Base-by-base conservation (phyloP, 1,284 basidiomycete genomes). In the Neonothopanus nambi region DNA sequence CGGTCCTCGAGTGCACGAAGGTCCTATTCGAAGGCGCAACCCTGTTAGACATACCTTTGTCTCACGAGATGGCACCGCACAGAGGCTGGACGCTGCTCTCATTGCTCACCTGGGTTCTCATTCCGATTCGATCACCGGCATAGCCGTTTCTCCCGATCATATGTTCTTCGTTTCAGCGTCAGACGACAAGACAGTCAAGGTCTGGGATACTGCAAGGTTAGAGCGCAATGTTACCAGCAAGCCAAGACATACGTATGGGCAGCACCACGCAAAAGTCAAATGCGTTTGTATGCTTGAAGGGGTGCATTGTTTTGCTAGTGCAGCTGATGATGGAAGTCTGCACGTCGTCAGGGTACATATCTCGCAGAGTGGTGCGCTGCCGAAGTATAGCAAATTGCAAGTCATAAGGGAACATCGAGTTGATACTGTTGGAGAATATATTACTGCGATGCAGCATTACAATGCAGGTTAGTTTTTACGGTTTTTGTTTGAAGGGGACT, bases 71-170 rank as follows among this genome's bases (percentile, higher is more conserved):
- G 80, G 71, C 11, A 71, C 67, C 51, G 70, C 72, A 37, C 78
- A 80, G 35, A 84, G 80, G 35, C 75, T 81, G 5, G 91, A 93
- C 57, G 89, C 90, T 0, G 87, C 80, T 0, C 80, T 96, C 57
- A 84, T 97, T 47, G 87, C 90, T 0, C 89, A 96, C 67, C 79
- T 96, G n/a, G 81, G 82, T 18, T 92, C 93, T 8, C 95, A 98
- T 64, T 82, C 84, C 0, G 89, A 87, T 15, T 78, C 84, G 1
- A 78, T 99, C 56, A 93, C 89, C 1, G 81, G 85, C 1, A 75
- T 99, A 15, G 88, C 89, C 0, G 91, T 96, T 9, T 89, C 96
- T 1, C 93, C 95, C 0, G 97, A 99, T 66, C 93, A 97, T 59
- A 73, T 87, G 59, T 99, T 98, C 76, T 98, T 99, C 63, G 88